Conservation (phyloP, 2,329 filamentous ascomycete genomes). For the Colletotrichum lindemuthianum region DNA sequence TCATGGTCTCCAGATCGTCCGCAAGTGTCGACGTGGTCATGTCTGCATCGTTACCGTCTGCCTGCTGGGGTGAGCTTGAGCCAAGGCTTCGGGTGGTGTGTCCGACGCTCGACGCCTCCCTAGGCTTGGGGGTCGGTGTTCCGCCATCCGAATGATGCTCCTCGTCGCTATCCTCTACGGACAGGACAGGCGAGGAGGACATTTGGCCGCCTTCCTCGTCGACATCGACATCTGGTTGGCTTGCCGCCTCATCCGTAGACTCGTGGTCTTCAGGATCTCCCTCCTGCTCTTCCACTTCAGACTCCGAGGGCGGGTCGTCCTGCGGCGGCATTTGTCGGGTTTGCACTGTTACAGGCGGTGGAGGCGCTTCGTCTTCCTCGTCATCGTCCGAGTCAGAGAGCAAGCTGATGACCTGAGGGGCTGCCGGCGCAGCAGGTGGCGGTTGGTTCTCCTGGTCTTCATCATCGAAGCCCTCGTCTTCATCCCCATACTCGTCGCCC, state of each 20-base stretch:
- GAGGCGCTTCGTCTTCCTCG: slow-evolving; percentile 15
- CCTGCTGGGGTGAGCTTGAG: not conserved
- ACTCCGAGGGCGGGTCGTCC: too few relatives aligned
- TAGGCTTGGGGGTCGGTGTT: slow-evolving; percentile 25
- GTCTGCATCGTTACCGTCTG: not conserved
- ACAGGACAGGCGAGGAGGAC: not conserved
- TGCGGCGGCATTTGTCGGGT: slow-evolving; percentile 3
- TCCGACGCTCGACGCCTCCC: not conserved
- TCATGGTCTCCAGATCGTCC: slow-evolving; percentile 33
- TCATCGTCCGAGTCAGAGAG: slow-evolving; percentile 37
- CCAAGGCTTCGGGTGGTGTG: not conserved
- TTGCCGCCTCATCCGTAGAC: not conserved
- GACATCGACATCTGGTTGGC: too few relatives aligned
- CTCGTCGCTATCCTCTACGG: slow-evolving; percentile 22
- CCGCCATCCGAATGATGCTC: slow-evolving; percentile 15
- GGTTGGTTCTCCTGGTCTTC: slow-evolving; percentile 26
- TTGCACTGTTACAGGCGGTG: not conserved
- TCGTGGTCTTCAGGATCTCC: not conserved
- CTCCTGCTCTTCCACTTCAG: not conserved
- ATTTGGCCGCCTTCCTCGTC: too few relatives aligned
- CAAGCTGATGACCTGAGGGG: slow-evolving; percentile 34
- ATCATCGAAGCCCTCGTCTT: slow-evolving; percentile 32
- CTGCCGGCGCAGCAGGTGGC: slow-evolving; percentile 10
- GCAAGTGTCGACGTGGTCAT: slow-evolving; percentile 14
- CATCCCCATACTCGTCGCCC: slow-evolving; percentile 35